Base-by-base conservation (phyloP, 2,329 filamentous ascomycete species). In the Paecilomyces sp. region DNA sequence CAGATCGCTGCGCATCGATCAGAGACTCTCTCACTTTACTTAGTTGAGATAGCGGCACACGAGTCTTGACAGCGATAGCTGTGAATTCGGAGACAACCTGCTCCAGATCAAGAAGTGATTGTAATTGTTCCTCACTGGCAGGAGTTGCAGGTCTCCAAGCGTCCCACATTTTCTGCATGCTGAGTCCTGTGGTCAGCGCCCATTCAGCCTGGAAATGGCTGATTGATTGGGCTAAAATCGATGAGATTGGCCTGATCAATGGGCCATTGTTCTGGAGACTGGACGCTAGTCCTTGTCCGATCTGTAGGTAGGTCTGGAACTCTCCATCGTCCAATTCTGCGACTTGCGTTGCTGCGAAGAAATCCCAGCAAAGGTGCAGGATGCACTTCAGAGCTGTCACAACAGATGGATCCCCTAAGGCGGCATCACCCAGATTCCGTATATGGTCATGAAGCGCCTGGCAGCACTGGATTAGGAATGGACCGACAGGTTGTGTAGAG, bases 161-260 rank as follows among this genome's bases (percentile, higher is more conserved):
- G 51, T 84, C 83, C 93, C 92, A 96, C 4, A 96, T 80, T 8
- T 78, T 72, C 69, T 94, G 89, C 89, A 95, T 94, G 64, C 85
- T 88, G 12, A 92, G 77, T 0, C 91, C 92, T 1, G 88, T 92
- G 0, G 80, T 86, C 13, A 95, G 77, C 58, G 86, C 85, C 76
- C 92, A 92, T 1, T 85, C 86, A 15, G 85, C 82, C 25, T 84
- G 81, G 68, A 96, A 93, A 56, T 81, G 81, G 47, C 76, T 76
- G 52, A 82, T 74, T 54, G 66, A 65, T 56, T 61, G 65, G 54
- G 63, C 76, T 50, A 71, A 67, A 6, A 62, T 58, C 31, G 57
- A 56, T 50, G 69, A 66, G 52, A 77, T 59, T 8, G 69, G 62
- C n/a, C 65, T 64, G 11, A 75, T 60, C 5, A 61, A 59, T 0